Evolutionary conservation across 345 rosid genomes (phyloP).

Genomic region (Hibiscus tridactylites): DNA sequence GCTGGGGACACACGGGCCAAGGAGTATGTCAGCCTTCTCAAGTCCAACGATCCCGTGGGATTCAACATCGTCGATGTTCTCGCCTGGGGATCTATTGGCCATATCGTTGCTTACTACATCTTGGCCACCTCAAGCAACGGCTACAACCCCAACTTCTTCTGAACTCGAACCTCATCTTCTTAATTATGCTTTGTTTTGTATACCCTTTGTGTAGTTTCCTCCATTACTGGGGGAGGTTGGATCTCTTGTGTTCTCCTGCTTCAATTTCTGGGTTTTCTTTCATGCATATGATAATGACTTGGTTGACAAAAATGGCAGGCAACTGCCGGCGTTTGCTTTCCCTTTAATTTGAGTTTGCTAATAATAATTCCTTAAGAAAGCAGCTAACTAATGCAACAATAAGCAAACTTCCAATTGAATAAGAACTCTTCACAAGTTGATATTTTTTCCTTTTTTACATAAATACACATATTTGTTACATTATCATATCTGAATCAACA

Average conservation of each 20-base stretch:
- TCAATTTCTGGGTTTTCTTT: neutral
- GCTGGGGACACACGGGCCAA: constrained; percentile 92
- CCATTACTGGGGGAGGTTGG: neutral
- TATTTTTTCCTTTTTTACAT: too few relatives aligned
- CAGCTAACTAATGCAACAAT: neutral
- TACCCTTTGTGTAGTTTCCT: neutral
- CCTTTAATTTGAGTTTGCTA: neutral
- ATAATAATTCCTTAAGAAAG: neutral
- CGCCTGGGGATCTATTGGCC: constrained; percentile 99
- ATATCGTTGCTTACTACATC: constrained; percentile 93
- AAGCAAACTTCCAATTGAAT: neutral
- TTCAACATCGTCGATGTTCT: constrained; percentile 96
- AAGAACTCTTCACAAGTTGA: too few relatives aligned
- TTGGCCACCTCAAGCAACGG: constrained; percentile 95
- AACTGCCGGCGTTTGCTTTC: neutral
- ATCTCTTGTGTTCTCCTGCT: neutral
- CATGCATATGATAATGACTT: neutral
- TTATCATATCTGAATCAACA: too few relatives aligned
- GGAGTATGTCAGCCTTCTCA: constrained; percentile 86
- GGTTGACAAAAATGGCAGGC: constrained; percentile 2
- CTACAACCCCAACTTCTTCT: constrained; percentile 78
- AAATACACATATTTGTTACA: too few relatives aligned
- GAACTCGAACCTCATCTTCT: neutral
- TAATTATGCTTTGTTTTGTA: neutral
- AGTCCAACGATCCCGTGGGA: constrained; percentile 93